These are phyloP conservation scores for Gastrodia elata DNA, from an alignment of 106 monocot species.

Conservation along the genomic window DNA sequence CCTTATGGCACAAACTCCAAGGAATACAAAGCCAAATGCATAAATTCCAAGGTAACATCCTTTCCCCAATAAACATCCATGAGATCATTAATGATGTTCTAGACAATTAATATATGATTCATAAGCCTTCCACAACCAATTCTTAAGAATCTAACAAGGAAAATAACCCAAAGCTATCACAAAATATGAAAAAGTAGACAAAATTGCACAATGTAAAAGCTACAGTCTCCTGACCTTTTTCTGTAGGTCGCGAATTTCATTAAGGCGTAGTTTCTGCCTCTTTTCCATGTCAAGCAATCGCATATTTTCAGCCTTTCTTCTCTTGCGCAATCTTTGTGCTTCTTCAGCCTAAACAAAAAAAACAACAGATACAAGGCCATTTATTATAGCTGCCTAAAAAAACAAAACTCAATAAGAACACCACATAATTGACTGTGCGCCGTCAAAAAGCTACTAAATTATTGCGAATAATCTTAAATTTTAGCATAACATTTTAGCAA, in stretches of 20 bases:
- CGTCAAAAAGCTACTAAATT: neutral
- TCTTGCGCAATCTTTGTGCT: constrained; percentile 56
- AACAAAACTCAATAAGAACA: neutral
- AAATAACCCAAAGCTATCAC: neutral
- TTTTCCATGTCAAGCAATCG: constrained; percentile 78
- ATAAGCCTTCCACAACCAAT: neutral
- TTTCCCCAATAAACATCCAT: neutral
- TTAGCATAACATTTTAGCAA: neutral
- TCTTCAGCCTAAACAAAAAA: constrained; percentile 57
- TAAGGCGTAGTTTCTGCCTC: constrained; percentile 77
- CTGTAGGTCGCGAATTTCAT: constrained; percentile 81
- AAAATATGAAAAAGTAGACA: neutral
- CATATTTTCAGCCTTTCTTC: constrained; percentile 50
- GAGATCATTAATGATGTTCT: neutral
- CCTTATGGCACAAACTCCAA: neutral
- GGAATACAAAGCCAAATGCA: no score
- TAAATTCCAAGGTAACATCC: neutral
- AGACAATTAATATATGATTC: neutral
- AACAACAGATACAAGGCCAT: neutral
- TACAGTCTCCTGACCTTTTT: constrained; percentile 51
- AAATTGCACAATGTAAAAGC: neutral
- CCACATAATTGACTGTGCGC: neutral
- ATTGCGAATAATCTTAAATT: neutral
- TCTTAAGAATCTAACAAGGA: neutral
- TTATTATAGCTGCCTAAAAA: neutral